Base-by-base conservation (phyloP, 1,284 basidiomycete genomes). In the Polyporus tsugae region DNA sequence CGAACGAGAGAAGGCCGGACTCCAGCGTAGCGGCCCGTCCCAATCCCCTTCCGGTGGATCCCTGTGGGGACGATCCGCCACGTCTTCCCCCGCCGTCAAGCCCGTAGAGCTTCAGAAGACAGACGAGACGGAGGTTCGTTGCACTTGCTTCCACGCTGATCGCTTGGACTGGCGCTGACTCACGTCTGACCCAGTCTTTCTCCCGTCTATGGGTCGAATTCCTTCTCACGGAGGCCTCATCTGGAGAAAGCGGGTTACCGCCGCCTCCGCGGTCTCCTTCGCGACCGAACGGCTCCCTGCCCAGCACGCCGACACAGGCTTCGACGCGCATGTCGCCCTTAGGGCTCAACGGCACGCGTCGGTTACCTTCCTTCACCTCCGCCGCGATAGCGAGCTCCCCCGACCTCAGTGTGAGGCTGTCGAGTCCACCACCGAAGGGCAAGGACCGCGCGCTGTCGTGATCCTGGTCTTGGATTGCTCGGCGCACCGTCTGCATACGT, bases 161-260 rank as follows among this genome's bases (percentile, higher is more conserved):
- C 7, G 5, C 11, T 22, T 25, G 22, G 10, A 52, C 7, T 25
- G 46, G 9, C 46, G 46, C 46, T 59, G 19, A 58, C 38, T 4
- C n/a, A 5, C 13, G 22, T 9, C 10, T 52, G 4, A 1, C 17
- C 2, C 22, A 65, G 66, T 65, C 95, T 0, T 98, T 98, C 82
- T 96, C 94, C 55, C 93, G 95, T 64, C 87, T 97, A 15, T 98
- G 95, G 90, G 96, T 98, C 62, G 96, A 98, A 80, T 98, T 97
- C 78, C 86, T 98, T 2, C 89, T 98, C 72, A 96, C 95, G 52
- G 95, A 97, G 83, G 91, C 95, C 0, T 87, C 88, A 4, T 80
- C 90, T 19, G 91, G 90, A 39, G 84, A 87, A 39, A 61, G 66
- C 38, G 60, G 68, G 3, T 49, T 70, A 64, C 76, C 79, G 0